A percentile compares a stretch with the other conserved stretches of the same genome.
phyloP scores from a whole-genome alignment of 495 filamentous ascomycete species.

The Xeromyces bisporus region DNA sequence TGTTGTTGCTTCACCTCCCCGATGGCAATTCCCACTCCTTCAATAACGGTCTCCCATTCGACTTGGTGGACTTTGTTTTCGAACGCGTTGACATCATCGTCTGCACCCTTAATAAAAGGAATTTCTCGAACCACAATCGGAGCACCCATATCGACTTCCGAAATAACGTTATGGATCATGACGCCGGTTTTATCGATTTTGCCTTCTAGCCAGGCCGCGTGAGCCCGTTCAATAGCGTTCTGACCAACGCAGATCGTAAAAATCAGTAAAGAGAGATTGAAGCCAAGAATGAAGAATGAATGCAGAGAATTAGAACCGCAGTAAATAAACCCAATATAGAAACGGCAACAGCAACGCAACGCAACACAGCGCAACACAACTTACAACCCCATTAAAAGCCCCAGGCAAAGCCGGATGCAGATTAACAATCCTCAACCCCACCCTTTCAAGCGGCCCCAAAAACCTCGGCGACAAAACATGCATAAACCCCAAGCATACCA shows the following conservation, averaged over 20 bases:
- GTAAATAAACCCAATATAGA: not conserved
- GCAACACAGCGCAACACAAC: conserved; percentile 5
- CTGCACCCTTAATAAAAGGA: conserved; percentile 40
- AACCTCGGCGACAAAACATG: conserved; percentile 45
- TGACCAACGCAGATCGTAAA: conserved; percentile 2
- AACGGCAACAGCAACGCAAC: not conserved
- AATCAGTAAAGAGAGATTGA: not conserved
- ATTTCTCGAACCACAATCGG: conserved; percentile 60
- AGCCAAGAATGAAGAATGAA: too few species aligned
- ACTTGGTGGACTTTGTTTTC: conserved; percentile 52
- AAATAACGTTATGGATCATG: conserved; percentile 88
- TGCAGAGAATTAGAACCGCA: conserved; percentile 2
- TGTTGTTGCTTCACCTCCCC: conserved; percentile 23
- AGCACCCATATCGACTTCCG: conserved; percentile 65
- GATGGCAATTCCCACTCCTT: conserved; percentile 44
- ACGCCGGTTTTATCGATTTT: conserved; percentile 66
- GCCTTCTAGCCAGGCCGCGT: conserved; percentile 53
- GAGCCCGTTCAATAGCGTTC: conserved; percentile 62
- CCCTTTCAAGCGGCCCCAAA: conserved; percentile 45
- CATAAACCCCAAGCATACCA: conserved; percentile 41
- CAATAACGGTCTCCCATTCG: conserved; percentile 55
- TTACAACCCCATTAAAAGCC: conserved; percentile 55
- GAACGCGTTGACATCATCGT: conserved; percentile 46
- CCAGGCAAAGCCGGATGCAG: conserved; percentile 68
- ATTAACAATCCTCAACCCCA: conserved; percentile 59